Percentiles rank a stretch among this genome's conserved stretches.
Evolutionary conservation across 768 basidiomycete genomes (phyloP).

Genomic region (Boletus subparvulus): DNA sequence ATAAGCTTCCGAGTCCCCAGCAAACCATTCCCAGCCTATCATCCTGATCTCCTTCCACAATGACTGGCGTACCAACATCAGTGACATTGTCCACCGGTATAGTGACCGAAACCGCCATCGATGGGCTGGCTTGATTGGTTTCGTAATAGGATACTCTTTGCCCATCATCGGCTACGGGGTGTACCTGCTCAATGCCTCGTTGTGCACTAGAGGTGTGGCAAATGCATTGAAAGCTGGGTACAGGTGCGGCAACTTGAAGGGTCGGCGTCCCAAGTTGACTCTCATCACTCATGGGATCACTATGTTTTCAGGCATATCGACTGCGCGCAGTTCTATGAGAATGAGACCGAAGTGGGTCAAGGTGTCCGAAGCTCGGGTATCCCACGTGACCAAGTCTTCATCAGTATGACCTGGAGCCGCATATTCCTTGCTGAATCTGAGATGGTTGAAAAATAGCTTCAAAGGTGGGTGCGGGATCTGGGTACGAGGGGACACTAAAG

Average conservation of each 20-base stretch:
- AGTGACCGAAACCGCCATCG: background rate
- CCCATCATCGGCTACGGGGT: conserved; percentile 31
- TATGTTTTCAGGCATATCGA: conserved; percentile 26
- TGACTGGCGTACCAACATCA: conserved; percentile 6
- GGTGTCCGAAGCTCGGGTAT: conserved; percentile 24
- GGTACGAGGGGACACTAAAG: conserved; percentile 16
- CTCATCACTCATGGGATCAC: background rate
- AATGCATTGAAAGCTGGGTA: conserved; percentile 26
- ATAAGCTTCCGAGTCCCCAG: background rate
- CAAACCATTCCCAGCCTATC: background rate
- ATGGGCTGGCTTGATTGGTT: background rate
- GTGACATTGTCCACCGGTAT: conserved; percentile 14
- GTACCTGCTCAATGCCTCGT: conserved; percentile 8
- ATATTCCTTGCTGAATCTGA: background rate
- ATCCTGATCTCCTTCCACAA: background rate
- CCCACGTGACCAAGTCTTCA: conserved; percentile 30
- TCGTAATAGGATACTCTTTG: conserved; percentile 18
- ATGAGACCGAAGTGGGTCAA: conserved; percentile 27
- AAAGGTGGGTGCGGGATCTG: conserved; percentile 11
- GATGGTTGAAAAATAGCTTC: conserved; percentile 17
- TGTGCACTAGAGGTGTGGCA: conserved; percentile 13
- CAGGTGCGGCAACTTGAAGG: conserved; percentile 20
- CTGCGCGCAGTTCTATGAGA: conserved; percentile 24
- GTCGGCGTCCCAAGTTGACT: background rate
- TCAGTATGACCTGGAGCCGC: conserved; percentile 20